Conservation (phyloP, 1,139 yeast species). For the Pichia sp. region DNA sequence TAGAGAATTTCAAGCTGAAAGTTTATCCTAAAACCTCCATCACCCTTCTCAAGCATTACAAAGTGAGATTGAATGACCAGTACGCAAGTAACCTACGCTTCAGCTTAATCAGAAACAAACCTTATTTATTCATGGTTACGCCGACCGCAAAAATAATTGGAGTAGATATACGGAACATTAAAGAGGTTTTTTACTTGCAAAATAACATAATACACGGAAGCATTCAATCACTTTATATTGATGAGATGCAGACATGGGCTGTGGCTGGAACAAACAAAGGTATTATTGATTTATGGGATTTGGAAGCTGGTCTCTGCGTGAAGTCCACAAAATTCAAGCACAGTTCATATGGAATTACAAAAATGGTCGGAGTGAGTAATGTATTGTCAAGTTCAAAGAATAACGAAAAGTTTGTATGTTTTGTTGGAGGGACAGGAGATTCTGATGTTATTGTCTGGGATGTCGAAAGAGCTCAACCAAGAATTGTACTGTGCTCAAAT, state of each 20-base stretch:
- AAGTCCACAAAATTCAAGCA: conserved; percentile 58
- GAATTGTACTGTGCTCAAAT: conserved; percentile 46
- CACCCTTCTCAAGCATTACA: conserved; percentile 42
- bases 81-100: conserved; percentile 44
- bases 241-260: conserved; percentile 53
- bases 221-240: conserved; percentile 57
- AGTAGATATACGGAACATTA: conserved; percentile 60
- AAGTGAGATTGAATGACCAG: conserved; percentile 32
- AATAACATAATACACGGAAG: conserved; percentile 65
- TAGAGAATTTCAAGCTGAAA: neutral
- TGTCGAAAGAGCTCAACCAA: conserved; percentile 59
- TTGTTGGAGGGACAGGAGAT: conserved; percentile 63
- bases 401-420: conserved; percentile 40
- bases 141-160: conserved; percentile 50
- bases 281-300: conserved; percentile 73
- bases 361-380: conserved; percentile 33
- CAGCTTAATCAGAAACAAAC: conserved; percentile 33
- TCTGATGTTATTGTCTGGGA: conserved; percentile 75
- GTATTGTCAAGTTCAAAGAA: conserved; percentile 38
- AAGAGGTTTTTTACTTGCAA: conserved; percentile 38
- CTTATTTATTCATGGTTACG: conserved; percentile 46
- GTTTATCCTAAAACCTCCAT: conserved; percentile 22
- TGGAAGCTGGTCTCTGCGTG: conserved; percentile 58
- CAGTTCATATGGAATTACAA: conserved; percentile 40
- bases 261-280: conserved; percentile 75